Evolutionary conservation across 2,329 filamentous ascomycete genomes (phyloP), one percentile per base, ranked within the genome.

Genomic region (Seiridium unicorne): DNA sequence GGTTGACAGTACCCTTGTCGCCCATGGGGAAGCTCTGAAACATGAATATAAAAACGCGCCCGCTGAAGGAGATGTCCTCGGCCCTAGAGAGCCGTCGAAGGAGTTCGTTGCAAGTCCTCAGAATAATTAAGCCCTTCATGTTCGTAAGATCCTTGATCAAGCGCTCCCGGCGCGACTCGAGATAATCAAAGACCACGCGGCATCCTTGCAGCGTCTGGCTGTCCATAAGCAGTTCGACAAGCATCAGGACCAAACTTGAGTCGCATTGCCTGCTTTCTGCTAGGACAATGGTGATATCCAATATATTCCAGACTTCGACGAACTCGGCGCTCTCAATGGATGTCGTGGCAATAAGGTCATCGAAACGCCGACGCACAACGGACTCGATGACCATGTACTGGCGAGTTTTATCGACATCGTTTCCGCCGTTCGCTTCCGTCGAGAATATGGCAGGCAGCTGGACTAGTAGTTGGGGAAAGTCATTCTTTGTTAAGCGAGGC

Each of bases 1-100:
- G 82, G 70, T 99, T 99, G 55, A 99, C 95, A 0, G 95, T 97
- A 73, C 95, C 98, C 73, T 94, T 95, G 75, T 99, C 96, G 38
- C 94, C 94, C 0, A 99, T 81, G 1, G 95, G 95, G 70, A 99
- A 98, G 73, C 93, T 96, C 74, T 99, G 61, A 75, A 98, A 99
- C 72, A 99, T 86, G 75, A 97, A 99, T 64, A 99, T 97, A 75
- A 98, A 98, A 34, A 99, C 95, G 44, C 95, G 86, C 13, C 95
- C 95, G 70, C 95, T 99, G 72, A 99, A 99, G 0, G 96, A 93
- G 0, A 95, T 96, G 74, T 99, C 95, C 73, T 98, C 93, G 3
- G 95, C 94, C 60, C 95, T 87, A n/a, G 95, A 98, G 2, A 99
- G 82, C 51, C 95, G 86, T 42, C 94, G 88, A n/a, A 99, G 81